These are phyloP conservation scores for Astragalus glycyphyllos DNA, from an alignment of 306 rosid species.

Conservation along the genomic window DNA sequence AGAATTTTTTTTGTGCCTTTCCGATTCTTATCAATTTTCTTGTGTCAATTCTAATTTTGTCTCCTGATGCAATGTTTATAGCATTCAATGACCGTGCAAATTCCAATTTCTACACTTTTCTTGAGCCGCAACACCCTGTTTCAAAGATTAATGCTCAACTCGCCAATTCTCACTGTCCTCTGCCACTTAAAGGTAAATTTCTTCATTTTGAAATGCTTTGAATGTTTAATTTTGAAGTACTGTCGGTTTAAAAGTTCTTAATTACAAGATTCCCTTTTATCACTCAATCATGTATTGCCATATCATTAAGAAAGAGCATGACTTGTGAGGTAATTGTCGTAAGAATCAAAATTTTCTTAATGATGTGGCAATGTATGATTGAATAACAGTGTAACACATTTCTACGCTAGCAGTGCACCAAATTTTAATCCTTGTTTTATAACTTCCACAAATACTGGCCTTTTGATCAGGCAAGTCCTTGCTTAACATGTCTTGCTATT, in stretches of 20 bases:
- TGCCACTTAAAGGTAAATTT: slow-evolving; percentile 54
- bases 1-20: slow-evolving; percentile 25
- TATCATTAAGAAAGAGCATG: not conserved
- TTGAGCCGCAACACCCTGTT: slow-evolving; percentile 54
- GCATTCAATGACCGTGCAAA: slow-evolving; percentile 62
- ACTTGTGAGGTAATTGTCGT: not conserved
- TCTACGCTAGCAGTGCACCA: not conserved
- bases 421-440: slow-evolving; percentile 15
- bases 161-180: slow-evolving; percentile 49
- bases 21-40: slow-evolving; percentile 24
- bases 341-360: slow-evolving; percentile 3
- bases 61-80: slow-evolving; percentile 48
- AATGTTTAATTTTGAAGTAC: not conserved
- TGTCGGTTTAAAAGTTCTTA: not conserved
- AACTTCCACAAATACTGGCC: slow-evolving; percentile 12
- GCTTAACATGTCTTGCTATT: slow-evolving; percentile 30
- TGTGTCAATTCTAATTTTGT: slow-evolving; percentile 20
- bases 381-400: not conserved
- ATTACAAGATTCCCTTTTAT: not conserved
- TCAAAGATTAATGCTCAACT: slow-evolving; percentile 48
- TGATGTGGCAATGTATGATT: slow-evolving; percentile 6
- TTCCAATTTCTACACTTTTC: slow-evolving; percentile 53
- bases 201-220: slow-evolving; percentile 19
- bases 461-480: slow-evolving; percentile 25
- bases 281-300: slow-evolving; percentile 12